Evolutionary conservation across 2,329 filamentous ascomycete species (phyloP).

Genomic region (Escovopsis sp.): DNA sequence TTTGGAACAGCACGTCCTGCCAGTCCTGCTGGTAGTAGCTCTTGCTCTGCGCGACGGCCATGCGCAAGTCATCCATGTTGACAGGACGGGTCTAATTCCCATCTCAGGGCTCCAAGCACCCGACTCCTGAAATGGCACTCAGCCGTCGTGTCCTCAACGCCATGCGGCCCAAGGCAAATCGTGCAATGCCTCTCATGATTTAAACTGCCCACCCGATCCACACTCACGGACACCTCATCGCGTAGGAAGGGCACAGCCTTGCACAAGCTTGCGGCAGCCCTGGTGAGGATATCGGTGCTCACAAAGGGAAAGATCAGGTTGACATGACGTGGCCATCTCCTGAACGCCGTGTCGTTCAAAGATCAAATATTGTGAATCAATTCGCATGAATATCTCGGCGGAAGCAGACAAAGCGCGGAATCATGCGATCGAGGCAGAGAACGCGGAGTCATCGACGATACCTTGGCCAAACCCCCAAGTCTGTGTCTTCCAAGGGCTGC

Average conservation of each 20-base stretch:
- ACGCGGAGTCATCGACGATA: background rate
- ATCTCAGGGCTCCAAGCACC: slow-evolving; percentile 22
- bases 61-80: slow-evolving; percentile 32
- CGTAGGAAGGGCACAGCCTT: slow-evolving; percentile 5
- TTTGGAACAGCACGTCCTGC: slow-evolving; percentile 36
- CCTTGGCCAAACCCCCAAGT: too few species aligned
- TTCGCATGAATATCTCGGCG: slow-evolving; percentile 30
- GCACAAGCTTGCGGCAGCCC: slow-evolving; percentile 21
- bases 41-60: slow-evolving; percentile 46
- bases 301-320: slow-evolving; percentile 55
- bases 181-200: slow-evolving; percentile 33
- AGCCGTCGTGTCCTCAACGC: slow-evolving; percentile 4
- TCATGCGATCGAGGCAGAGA: slow-evolving; percentile 21
- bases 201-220: slow-evolving; percentile 32
- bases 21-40: slow-evolving; percentile 25
- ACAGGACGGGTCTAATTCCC: slow-evolving; percentile 14
- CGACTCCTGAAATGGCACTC: slow-evolving; percentile 19
- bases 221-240: slow-evolving; percentile 11
- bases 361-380: slow-evolving; percentile 38
- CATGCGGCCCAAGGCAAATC: slow-evolving; percentile 24
- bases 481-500: too few species aligned
- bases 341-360: slow-evolving; percentile 46
- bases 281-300: slow-evolving; percentile 25
- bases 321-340: slow-evolving; percentile 50
- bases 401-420: slow-evolving; percentile 46